phyloP scores from a whole-genome alignment of 2,329 filamentous ascomycete genomes.

The Drechslerella dactyloides region DNA sequence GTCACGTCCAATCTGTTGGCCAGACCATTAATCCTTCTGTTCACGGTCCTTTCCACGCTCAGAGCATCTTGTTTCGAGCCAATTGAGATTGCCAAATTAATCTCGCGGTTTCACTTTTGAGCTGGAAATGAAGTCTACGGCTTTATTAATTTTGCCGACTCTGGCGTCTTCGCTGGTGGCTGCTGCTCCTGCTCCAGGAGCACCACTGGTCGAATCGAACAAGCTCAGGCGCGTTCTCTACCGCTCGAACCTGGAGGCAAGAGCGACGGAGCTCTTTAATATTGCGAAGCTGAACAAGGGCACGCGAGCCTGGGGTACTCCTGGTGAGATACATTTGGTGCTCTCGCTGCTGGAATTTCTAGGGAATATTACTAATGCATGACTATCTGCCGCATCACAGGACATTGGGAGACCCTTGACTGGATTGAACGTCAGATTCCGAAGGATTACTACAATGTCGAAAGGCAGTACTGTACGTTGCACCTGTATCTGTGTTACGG shows the following conservation, averaged over 20 bases:
- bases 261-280: slow-evolving; percentile 61
- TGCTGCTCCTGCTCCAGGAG: slow-evolving; percentile 33
- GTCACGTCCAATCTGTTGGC: background rate
- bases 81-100: background rate
- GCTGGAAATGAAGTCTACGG: slow-evolving; percentile 38
- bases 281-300: slow-evolving; percentile 59
- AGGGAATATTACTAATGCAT: slow-evolving; percentile 10
- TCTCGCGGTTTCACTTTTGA: background rate
- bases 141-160: slow-evolving; percentile 36
- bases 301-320: slow-evolving; percentile 61
- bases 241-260: slow-evolving; percentile 59
- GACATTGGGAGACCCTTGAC: slow-evolving; percentile 52
- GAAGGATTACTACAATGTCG: slow-evolving; percentile 40
- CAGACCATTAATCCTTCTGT: background rate
- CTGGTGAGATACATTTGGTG: slow-evolving; percentile 59
- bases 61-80: background rate
- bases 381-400: slow-evolving; percentile 20
- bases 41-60: background rate
- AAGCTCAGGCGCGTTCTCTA: slow-evolving; percentile 59
- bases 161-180: slow-evolving; percentile 41
- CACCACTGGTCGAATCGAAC: slow-evolving; percentile 57
- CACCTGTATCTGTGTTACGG: slow-evolving; percentile 38
- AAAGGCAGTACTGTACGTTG: slow-evolving; percentile 48
- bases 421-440: slow-evolving; percentile 51
- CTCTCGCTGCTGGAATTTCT: background rate